Base-by-base conservation (phyloP, 768 basidiomycete genomes). In the Polyporus arcularius region DNA sequence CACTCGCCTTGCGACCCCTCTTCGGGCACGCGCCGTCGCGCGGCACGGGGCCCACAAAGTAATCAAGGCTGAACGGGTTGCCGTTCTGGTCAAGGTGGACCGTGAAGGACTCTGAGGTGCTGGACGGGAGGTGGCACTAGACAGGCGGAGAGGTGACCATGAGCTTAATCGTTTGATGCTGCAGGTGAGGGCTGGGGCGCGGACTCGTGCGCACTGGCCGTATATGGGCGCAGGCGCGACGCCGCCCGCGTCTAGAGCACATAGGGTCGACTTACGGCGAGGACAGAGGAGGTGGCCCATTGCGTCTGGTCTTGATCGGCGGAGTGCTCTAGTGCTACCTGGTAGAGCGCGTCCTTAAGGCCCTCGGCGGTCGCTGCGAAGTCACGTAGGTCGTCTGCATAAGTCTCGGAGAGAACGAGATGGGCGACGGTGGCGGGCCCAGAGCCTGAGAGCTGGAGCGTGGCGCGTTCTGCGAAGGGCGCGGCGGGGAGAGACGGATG, bases 11-110 rank as follows among this genome's bases (percentile, higher is more conserved):
- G 60, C 56, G 59, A 10, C 43, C 21, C 41, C 53, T 66, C 57
- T 32, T 64, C 8, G 74, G 84, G 70, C 92, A 94, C 41, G 83
- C 73, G 58, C 89, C 90, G 68, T 89, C 80, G 68, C 81, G 84
- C n/a, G 88, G 83, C 45, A 85, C 77, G 35, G 90, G 85, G 39
- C 80, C 80, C 26, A 92, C 76, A 66, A 88, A 90, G 70, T 92
- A 89, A 69, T 91, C 87, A 55, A 92, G 68, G 47, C 86, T 82
- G 70, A 83, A 85, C n/a, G 88, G 86, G 55, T 71, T 71, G 47
- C 77, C 74, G 28, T 73, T 77, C 15, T 68, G 63, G 60, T 75
- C 70, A 55, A 83, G 64, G 70, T 90, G 88, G 16, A 93, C 70
- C 47, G 81, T 70, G 61, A 93, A 70, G 30, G 79, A 75, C 53